Percentiles rank a stretch among this genome's conserved stretches.
Evolutionary conservation across 2,329 filamentous ascomycete genomes (phyloP).

Genomic region (Ophiosphaerella korrae): DNA sequence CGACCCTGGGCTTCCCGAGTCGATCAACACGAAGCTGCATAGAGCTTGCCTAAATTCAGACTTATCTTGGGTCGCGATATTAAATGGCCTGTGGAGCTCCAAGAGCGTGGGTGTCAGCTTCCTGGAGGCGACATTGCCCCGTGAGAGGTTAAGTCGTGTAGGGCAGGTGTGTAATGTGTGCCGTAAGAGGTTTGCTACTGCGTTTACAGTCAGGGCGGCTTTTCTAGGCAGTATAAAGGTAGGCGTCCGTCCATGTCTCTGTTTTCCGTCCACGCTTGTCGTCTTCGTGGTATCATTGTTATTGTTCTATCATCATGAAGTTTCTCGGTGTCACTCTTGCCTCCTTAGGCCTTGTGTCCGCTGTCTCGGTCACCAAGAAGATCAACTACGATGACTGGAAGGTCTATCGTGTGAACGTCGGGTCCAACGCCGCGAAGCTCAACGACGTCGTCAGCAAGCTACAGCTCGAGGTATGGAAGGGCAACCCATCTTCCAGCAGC

Average conservation of each 20-base stretch:
- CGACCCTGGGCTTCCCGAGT: conserved; percentile 8
- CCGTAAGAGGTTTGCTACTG: conserved; percentile 1
- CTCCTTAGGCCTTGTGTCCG: conserved; percentile 39
- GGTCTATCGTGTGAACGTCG: conserved; percentile 44
- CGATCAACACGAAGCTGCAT: conserved; percentile 18
- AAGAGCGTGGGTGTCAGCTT: conserved; percentile 22
- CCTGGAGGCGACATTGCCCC: conserved; percentile 29
- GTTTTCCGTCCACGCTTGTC: conserved; percentile 3
- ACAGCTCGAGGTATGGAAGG: conserved; percentile 42
- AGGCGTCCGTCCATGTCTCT: neutral
- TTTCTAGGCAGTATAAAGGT: conserved; percentile 8
- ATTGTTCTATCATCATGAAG: conserved; percentile 33
- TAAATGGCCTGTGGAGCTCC: conserved; percentile 25
- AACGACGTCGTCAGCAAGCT: conserved; percentile 37
- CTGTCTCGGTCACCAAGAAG: conserved; percentile 35
- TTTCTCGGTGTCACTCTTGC: conserved; percentile 35
- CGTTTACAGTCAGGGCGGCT: neutral
- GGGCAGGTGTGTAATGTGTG: conserved; percentile 32
- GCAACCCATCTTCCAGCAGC: conserved; percentile 37
- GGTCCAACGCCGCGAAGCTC: conserved; percentile 32
- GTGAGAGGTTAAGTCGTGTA: conserved; percentile 27
- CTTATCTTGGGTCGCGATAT: conserved; percentile 31
- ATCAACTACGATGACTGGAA: conserved; percentile 45
- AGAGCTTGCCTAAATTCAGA: conserved; percentile 8
- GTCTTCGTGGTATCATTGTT: conserved; percentile 5